phyloP scores from a whole-genome alignment of 1,139 yeast species.

The Yamadazyma epiphylla region DNA sequence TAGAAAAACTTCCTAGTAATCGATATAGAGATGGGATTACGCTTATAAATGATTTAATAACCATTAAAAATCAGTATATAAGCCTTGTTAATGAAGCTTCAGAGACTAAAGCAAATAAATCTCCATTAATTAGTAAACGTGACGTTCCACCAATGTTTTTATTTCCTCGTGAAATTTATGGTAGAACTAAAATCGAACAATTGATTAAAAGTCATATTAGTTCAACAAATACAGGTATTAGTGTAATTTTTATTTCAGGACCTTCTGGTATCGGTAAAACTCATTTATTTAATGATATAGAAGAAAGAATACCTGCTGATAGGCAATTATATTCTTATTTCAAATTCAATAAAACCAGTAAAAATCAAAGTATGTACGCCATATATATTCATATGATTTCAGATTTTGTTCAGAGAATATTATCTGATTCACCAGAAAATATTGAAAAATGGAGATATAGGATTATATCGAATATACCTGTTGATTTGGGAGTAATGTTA shows the following conservation, averaged over 20 bases:
- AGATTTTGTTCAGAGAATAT: conserved; percentile 38
- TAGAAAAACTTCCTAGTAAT: conserved; percentile 40
- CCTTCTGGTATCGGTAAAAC: conserved; percentile 50
- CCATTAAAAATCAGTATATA: conserved; percentile 18
- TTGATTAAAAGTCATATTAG: conserved; percentile 16
- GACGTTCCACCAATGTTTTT: conserved; percentile 5
- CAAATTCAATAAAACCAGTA: conserved; percentile 33
- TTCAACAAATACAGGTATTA: conserved; percentile 14
- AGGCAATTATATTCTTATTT: conserved; percentile 40
- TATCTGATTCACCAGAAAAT: conserved; percentile 34
- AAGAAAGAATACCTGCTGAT: conserved; percentile 31
- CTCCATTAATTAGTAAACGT: too few relatives aligned
- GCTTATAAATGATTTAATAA: conserved; percentile 36
- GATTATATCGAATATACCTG: conserved; percentile 35
- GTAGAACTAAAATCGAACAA: conserved; percentile 30
- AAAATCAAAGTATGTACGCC: conserved; percentile 21
- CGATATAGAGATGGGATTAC: conserved; percentile 37
- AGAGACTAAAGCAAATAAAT: conserved; percentile 2
- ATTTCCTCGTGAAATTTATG: conserved; percentile 30
- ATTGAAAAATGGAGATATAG: conserved; percentile 42
- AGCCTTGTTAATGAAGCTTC: conserved; percentile 9
- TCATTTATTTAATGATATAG: conserved; percentile 39
- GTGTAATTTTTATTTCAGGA: conserved; percentile 38
- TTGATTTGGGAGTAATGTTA: conserved; percentile 42
- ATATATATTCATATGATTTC: conserved; percentile 33